Evolutionary conservation across 1,284 basidiomycete genomes (phyloP).

Genomic region (Ceratobasidium theobromae): DNA sequence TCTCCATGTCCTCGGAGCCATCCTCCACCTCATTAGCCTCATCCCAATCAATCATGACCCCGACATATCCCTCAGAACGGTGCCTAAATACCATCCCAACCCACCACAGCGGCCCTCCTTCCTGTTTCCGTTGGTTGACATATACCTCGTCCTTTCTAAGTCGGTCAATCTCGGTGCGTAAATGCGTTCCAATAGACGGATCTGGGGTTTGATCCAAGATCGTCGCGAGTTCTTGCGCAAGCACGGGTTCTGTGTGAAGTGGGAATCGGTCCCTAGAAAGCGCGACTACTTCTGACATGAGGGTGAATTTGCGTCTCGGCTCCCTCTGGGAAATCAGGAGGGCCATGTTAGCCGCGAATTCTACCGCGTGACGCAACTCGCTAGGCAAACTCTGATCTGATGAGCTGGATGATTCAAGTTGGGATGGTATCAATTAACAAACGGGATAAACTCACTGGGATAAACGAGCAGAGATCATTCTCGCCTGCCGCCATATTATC

Average conservation of each 20-base stretch:
- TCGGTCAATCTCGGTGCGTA: background rate
- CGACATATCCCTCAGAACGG: slow-evolving; percentile 48
- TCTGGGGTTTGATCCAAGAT: slow-evolving; percentile 17
- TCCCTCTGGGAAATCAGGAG: too few species aligned
- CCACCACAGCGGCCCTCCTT: slow-evolving; percentile 46
- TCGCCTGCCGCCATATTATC: too few species aligned
- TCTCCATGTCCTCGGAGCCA: slow-evolving; percentile 53
- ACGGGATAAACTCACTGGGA: too few species aligned
- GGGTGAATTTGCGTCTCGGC: too few species aligned
- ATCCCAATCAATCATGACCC: slow-evolving; percentile 58
- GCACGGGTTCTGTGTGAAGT: slow-evolving; percentile 24
- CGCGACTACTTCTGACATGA: slow-evolving; percentile 32
- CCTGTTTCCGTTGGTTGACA: background rate
- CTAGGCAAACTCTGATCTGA: slow-evolving; percentile 38
- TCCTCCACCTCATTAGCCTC: slow-evolving; percentile 50
- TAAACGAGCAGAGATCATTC: too few species aligned
- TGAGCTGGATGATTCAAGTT: too few species aligned
- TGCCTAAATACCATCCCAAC: slow-evolving; percentile 58
- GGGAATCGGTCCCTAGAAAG: slow-evolving; percentile 30
- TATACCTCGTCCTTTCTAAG: background rate
- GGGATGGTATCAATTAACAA: too few species aligned
- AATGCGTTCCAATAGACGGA: background rate
- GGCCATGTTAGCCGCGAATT: slow-evolving; percentile 47
- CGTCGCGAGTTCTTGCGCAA: slow-evolving; percentile 20
- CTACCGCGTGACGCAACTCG: slow-evolving; percentile 51